Evolutionary conservation across 768 basidiomycete genomes (phyloP), one percentile per base, ranked within the genome.

Genomic region (Russula ochroleuca): DNA sequence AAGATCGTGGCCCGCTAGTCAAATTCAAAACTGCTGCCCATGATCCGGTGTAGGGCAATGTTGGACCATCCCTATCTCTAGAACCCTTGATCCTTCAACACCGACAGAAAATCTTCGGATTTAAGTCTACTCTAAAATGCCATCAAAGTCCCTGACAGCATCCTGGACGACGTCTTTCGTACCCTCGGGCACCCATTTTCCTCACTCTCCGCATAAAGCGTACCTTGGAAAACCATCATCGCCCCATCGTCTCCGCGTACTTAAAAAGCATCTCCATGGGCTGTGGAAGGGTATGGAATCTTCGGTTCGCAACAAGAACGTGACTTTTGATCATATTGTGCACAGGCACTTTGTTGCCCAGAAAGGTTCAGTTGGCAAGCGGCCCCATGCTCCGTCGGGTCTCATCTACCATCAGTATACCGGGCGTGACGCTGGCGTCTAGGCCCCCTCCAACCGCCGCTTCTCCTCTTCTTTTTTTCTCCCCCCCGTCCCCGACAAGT

Each of bases 261-360:
- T 61, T 6, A 56, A 5, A 28, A 28, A 17, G 33, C 38, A 51
- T 47, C 40, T 64, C 31, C 52, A 54, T 23, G 52, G 43, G 14
- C 17, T 64, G 11, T 59, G 57, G 63, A 64, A 59, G 21, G 63
- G 63, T 59, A 64, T 23, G 35, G 3, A 15, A 25, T 23, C 3
- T 40, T 19, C 31, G 7, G 15, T 31, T 43, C n/a, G 25, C 19
- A 57, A 25, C 31, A n/a, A n/a, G 19, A 15, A 35, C n/a, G 7
- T 52, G 15, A 25, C 43, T 37, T n/a, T n/a, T 35, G 19, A 41
- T 13, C n/a, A 38, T 35, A 10, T 19, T 19, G 7, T 47, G 13
- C 21, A 8, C 43, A 59, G 63, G 51, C 4, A 3, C 53, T 25
- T 28, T 51, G 15, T 48, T 25, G n/a, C 37, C 33, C 23, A 33